Evolutionary conservation across 768 basidiomycete genomes (phyloP).

Genomic region (Rhodotorula kratochvilovae): DNA sequence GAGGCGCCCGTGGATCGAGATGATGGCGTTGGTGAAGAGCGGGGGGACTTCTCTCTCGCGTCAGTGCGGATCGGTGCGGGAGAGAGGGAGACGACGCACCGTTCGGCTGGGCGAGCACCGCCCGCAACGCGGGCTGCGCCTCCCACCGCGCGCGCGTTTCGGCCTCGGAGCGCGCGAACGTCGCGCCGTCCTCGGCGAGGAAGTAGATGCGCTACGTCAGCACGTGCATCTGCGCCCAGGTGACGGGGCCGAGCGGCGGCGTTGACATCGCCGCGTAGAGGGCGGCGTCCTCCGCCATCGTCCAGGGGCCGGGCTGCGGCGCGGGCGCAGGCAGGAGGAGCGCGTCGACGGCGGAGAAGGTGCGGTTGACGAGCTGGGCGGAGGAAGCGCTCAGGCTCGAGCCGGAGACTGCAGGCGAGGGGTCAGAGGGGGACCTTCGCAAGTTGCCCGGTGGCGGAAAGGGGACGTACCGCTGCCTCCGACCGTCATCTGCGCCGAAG

Average conservation of each 20-base stretch:
- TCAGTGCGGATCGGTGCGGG: too few relatives aligned
- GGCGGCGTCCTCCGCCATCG: background rate
- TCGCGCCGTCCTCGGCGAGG: background rate
- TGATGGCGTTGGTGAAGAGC: too few relatives aligned
- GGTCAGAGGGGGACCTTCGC: too few relatives aligned
- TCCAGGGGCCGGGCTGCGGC: background rate
- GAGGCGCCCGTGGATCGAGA: too few relatives aligned
- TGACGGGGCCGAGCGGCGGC: background rate
- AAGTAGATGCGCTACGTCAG: background rate
- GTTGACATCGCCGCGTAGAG: background rate
- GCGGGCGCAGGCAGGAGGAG: background rate
- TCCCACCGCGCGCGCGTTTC: background rate
- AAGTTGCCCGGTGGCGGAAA: too few relatives aligned
- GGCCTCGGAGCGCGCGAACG: background rate
- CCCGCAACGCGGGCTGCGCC: background rate
- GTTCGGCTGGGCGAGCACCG: too few relatives aligned
- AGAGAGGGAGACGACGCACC: too few relatives aligned
- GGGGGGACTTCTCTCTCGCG: too few relatives aligned
- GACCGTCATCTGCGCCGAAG: too few relatives aligned
- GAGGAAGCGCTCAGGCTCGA: background rate
- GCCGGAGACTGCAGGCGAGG: too few relatives aligned
- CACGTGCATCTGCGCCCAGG: background rate
- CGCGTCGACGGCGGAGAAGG: background rate
- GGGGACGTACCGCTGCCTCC: too few relatives aligned
- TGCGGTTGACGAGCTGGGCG: too few relatives aligned